phyloP scores from a whole-genome alignment of 1,284 basidiomycete genomes.

The Heimioporus retisporus region DNA sequence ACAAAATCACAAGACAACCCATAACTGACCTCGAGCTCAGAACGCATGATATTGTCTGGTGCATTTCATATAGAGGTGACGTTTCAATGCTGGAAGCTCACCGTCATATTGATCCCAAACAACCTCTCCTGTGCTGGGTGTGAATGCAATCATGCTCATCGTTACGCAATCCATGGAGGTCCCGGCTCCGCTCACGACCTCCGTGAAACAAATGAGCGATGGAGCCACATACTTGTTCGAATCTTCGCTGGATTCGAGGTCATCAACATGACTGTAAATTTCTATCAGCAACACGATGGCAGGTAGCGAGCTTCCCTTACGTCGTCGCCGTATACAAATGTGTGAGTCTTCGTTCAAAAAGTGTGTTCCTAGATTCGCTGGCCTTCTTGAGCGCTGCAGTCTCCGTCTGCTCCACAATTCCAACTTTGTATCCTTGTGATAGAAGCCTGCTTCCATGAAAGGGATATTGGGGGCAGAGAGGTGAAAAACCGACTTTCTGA shows the following conservation, averaged over 20 bases:
- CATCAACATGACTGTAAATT: slow-evolving; percentile 74
- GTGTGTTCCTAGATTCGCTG: slow-evolving; percentile 83
- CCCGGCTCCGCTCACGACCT: slow-evolving; percentile 58
- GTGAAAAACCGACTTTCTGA: slow-evolving; percentile 76
- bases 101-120: slow-evolving; percentile 94
- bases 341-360: slow-evolving; percentile 87
- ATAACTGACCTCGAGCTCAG: slow-evolving; percentile 81
- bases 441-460: slow-evolving; percentile 68
- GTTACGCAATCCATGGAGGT: slow-evolving; percentile 67
- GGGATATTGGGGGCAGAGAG: slow-evolving; percentile 3
- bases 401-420: slow-evolving; percentile 93
- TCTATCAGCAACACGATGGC: slow-evolving; percentile 9
- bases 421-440: slow-evolving; percentile 89
- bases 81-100: slow-evolving; percentile 35
- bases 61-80: slow-evolving; percentile 25
- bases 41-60: slow-evolving; percentile 82
- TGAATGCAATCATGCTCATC: slow-evolving; percentile 85
- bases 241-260: slow-evolving; percentile 75
- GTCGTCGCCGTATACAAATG: slow-evolving; percentile 92
- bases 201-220: slow-evolving; percentile 79
- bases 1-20: background rate
- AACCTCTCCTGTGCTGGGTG: slow-evolving; percentile 91
- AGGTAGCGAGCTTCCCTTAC: slow-evolving; percentile 54
- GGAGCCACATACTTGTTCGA: slow-evolving; percentile 64
- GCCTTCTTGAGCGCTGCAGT: slow-evolving; percentile 97